phyloP scores from a whole-genome alignment of 345 rosid species.

The Eucalyptus virginea region DNA sequence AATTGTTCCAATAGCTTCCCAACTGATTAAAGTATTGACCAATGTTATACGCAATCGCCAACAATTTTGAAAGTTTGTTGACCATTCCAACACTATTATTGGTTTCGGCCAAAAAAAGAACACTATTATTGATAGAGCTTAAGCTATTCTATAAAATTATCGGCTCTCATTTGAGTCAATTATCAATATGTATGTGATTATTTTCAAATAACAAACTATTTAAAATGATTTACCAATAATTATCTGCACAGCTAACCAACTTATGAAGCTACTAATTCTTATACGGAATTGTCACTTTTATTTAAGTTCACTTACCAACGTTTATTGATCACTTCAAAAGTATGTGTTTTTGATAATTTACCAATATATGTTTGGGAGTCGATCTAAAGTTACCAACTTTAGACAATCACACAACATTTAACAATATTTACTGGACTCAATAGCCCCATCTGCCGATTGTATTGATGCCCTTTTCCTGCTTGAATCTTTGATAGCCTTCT shows the following conservation, averaged over 20 bases:
- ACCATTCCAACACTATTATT: not conserved
- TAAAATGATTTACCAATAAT: too few relatives aligned
- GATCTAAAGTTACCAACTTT: not conserved
- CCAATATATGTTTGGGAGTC: not conserved
- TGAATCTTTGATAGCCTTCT: not conserved
- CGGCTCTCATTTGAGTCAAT: not conserved
- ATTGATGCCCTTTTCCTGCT: not conserved
- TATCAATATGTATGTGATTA: too few relatives aligned
- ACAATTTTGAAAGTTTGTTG: not conserved
- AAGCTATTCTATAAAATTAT: not conserved
- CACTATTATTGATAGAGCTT: not conserved
- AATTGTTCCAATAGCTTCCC: not conserved
- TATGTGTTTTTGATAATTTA: too few relatives aligned
- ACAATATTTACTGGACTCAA: not conserved
- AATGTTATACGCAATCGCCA: not conserved
- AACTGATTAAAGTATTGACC: not conserved
- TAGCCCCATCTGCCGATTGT: not conserved
- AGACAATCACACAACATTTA: too few relatives aligned
- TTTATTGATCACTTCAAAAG: not conserved
- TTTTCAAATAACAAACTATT: not conserved
- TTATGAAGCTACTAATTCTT: not conserved
- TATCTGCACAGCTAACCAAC: not conserved
- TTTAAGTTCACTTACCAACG: not conserved
- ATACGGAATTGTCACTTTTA: not conserved
- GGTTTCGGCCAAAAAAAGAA: too few relatives aligned